These are phyloP conservation scores for Schizochytrium sp. DNA, from an alignment of 108 stramenopile genomes.

Conservation along the genomic window DNA sequence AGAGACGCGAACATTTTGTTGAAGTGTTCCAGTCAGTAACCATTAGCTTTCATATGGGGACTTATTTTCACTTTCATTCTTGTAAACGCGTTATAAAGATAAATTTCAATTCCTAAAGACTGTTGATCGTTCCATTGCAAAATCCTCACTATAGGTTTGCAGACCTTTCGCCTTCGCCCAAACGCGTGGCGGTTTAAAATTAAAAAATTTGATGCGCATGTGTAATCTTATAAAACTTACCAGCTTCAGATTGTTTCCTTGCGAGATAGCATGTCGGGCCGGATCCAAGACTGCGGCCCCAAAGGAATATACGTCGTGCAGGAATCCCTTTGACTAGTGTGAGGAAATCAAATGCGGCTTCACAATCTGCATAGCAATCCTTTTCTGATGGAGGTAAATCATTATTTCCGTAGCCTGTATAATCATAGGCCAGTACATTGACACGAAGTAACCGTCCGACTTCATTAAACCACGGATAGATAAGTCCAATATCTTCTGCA, in stretches of 20 bases:
- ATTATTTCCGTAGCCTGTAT: conserved; percentile 89
- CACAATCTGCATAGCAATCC: conserved; percentile 88
- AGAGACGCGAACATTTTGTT: neutral
- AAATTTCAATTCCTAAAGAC: neutral
- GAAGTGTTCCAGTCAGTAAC: neutral
- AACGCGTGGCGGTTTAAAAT: neutral
- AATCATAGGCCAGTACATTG: conserved; percentile 97
- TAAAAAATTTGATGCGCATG: no score
- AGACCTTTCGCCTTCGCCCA: no score
- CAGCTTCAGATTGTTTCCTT: conserved; percentile 78
- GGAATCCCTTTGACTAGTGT: conserved; percentile 79
- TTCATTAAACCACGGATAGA: conserved; percentile 93
- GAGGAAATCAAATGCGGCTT: conserved; percentile 91
- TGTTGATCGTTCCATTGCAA: no score
- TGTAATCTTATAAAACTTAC: neutral
- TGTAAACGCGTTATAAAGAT: no score
- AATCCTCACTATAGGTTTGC: no score
- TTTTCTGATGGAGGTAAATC: neutral
- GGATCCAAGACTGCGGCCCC: conserved; percentile 84
- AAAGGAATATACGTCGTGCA: conserved; percentile 90
- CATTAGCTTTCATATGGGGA: no score
- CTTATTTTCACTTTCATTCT: no score
- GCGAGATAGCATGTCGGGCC: conserved; percentile 96
- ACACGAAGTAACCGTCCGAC: conserved; percentile 86
- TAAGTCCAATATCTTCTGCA: conserved; percentile 92